Base-by-base conservation (phyloP, 176 grass and related monocot species). In the Saccharum spontaneum region DNA sequence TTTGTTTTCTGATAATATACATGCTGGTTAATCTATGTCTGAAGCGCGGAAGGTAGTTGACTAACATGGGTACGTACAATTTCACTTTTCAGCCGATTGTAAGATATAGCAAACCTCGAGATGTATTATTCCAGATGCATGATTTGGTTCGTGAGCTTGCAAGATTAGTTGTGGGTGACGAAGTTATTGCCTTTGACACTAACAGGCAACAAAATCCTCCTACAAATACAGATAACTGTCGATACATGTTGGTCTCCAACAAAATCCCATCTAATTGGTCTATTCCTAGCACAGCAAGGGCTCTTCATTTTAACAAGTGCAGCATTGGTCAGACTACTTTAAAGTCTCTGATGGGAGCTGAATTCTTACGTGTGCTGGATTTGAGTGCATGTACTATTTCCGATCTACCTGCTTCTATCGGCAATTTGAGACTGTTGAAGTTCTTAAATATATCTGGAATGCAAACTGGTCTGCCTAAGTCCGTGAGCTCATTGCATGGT, bases 131-230 rank as follows among this genome's bases (percentile, higher is more conserved):
- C 49, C 46, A 57, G 16, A 76, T 76, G 73, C 28, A 76, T 3
- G 49, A 76, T 76, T 22, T 76, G 49, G 8, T 76, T 13, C 49
- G n/a, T 57, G 48, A 76, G 17, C 73, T 76, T 76, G 73, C 73
- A 37, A 76, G 26, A n/a, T 55, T 12, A 37, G 73, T 76, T 37
- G 46, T 49, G 0, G 24, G 17, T 57, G 73, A 76, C 2, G 73
- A 76, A 57, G 30, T 76, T 3, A 10, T 26, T 76, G 2, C 20
- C 40, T 46, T 7, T 46, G 40, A 46, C 7, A 17, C 4, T 15
- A 22, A 33, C 31, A n/a, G 69, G 20, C 6, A 18, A 7, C 22
- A 11, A 46, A 55, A 28, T 3, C 17, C 16, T 6, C 8, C 0
- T 5, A 46, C 7, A 7, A 12, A 33, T 10, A 36, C 6, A 30